Base-by-base conservation (phyloP, 1,284 basidiomycete genomes). In the Sporisorium exsertum region DNA sequence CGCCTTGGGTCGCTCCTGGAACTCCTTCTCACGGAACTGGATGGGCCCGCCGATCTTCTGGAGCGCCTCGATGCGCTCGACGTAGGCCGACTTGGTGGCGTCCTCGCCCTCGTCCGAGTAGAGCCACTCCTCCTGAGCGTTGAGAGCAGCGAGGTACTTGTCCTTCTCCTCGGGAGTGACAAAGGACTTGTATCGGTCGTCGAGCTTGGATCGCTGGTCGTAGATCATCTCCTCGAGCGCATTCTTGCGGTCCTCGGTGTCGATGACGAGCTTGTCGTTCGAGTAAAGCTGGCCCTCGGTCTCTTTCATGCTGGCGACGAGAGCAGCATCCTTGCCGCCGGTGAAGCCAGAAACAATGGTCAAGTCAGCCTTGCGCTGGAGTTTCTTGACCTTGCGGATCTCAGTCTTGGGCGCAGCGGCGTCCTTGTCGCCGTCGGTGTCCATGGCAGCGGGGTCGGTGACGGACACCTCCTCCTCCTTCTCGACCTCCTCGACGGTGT, bases 161-260 rank as follows among this genome's bases (percentile, higher is more conserved):
- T 83, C 80, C 80, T 85, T 85, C 69, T 85, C 83, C n/a, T 80
- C 63, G 24, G 81, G 32, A 35, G 81, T 80, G 45, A 83, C 79
- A 45, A 79, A 85, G 13, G 71, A 58, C 50, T 76, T 72, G 76
- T 71, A 79, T n/a, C 81, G 76, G 58, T 83, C 82, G 65, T 84
- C 83, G 57, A 85, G 78, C 75, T 82, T 83, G 64, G 67, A 72
- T 57, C 83, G 83, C 69, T 81, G 81, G 75, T 85, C 83, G 76
- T 85, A 85, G 63, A 85, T 83, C 78, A 78, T 83, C 73, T 85
- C 83, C 65, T 85, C 83, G 49, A 85, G 76, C 5, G 83, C 83
- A 56, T 85, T 85, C 79, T 84, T 84, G 37, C 82, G 78, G 80
- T 85, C 83, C 65, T 84, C 83, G 32, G 83, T 85, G 81, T 85